phyloP scores from a whole-genome alignment of 2,329 filamentous ascomycete species.

The Aureobasidium sp. region DNA sequence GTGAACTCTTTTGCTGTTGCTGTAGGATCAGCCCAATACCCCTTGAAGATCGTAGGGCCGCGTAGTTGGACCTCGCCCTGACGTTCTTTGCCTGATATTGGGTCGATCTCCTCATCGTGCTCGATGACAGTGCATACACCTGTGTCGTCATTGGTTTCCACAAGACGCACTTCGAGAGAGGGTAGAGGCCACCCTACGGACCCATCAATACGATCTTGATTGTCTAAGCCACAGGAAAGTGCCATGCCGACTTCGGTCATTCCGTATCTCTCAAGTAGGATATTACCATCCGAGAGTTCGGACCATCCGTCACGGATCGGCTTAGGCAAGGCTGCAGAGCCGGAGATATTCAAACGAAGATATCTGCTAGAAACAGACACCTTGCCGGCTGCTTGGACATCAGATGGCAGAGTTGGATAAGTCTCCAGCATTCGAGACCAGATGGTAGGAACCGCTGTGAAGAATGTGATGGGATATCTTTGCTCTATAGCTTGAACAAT shows the following conservation, averaged over 20 bases:
- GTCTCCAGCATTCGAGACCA: slow-evolving; percentile 78
- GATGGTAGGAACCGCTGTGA: slow-evolving; percentile 92
- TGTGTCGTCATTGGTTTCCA: not conserved
- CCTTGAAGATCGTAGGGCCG: not conserved
- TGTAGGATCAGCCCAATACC: slow-evolving; percentile 52
- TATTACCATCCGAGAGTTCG: slow-evolving; percentile 52
- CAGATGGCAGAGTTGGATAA: slow-evolving; percentile 52
- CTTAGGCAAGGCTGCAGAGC: slow-evolving; percentile 86
- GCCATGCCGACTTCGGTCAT: slow-evolving; percentile 99
- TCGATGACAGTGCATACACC: not conserved
- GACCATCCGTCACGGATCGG: slow-evolving; percentile 79
- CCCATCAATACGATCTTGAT: slow-evolving; percentile 73
- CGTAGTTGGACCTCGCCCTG: not conserved
- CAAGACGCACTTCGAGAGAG: not conserved
- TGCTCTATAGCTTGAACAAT: too few relatives aligned
- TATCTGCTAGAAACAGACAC: slow-evolving; percentile 65
- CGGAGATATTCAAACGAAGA: slow-evolving; percentile 86
- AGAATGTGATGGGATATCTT: slow-evolving; percentile 68
- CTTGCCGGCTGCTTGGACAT: slow-evolving; percentile 59
- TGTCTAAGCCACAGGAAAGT: slow-evolving; percentile 77
- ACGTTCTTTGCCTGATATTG: not conserved
- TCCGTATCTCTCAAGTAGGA: slow-evolving; percentile 90
- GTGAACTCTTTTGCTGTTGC: slow-evolving; percentile 79
- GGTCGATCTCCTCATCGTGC: not conserved
- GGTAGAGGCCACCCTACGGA: slow-evolving; percentile 56